Evolutionary conservation across 2,329 filamentous ascomycete genomes (phyloP).

Genomic region (Apiospora phragmitis): DNA sequence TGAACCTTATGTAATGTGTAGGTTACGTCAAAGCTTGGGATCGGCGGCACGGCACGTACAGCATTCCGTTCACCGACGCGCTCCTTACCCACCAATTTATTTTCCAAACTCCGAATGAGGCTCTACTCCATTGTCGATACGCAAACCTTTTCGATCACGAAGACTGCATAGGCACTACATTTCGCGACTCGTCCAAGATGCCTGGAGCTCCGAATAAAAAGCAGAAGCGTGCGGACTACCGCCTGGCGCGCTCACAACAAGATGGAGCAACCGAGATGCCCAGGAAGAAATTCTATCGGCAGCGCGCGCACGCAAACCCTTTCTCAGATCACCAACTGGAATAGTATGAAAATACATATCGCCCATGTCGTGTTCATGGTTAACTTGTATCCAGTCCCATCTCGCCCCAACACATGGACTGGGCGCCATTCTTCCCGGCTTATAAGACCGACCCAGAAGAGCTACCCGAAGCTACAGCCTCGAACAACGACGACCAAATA

Average conservation of each 20-base stretch:
- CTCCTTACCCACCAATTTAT: background rate
- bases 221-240: conserved; percentile 67
- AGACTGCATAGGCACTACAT: background rate
- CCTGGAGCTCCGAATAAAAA: conserved; percentile 53
- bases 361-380: conserved; percentile 7
- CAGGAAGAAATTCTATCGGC: conserved; percentile 94
- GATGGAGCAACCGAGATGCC: conserved; percentile 65
- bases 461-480: conserved; percentile 26
- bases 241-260: conserved; percentile 49
- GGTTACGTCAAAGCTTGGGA: background rate
- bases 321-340: conserved; percentile 90
- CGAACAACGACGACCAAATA: conserved; percentile 17
- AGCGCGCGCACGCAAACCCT: conserved; percentile 95
- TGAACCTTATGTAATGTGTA: background rate
- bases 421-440: conserved; percentile 80
- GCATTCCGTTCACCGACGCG: background rate
- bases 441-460: conserved; percentile 52
- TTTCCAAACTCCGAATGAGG: background rate
- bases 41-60: background rate
- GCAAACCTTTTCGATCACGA: background rate
- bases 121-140: background rate
- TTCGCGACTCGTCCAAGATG: conserved; percentile 33
- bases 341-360: conserved; percentile 66
- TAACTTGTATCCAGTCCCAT: conserved; percentile 60
- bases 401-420: conserved; percentile 84